Evolutionary conservation across 345 rosid genomes (phyloP).

Genomic region (Sisymbrium altissimum): DNA sequence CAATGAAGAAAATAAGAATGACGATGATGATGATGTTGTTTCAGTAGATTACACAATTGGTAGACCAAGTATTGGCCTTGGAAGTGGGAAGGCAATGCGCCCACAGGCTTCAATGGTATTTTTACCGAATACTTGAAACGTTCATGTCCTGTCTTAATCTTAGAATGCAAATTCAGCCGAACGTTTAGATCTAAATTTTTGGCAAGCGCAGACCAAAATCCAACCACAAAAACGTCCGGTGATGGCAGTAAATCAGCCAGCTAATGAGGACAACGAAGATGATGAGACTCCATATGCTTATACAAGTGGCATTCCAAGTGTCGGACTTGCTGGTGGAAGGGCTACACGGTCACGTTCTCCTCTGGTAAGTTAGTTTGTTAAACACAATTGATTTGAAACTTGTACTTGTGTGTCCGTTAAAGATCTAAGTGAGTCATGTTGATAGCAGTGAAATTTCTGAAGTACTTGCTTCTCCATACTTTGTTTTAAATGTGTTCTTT

Average conservation of each 20-base stretch:
- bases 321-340: constrained; percentile 49
- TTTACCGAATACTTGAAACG: background rate
- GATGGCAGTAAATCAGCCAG: constrained; percentile 8
- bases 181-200: background rate
- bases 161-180: background rate
- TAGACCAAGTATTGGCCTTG: constrained; percentile 49
- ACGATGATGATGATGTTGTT: constrained; percentile 37
- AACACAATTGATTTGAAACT: too few relatives aligned
- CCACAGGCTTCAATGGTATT: constrained; percentile 46
- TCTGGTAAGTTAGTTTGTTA: constrained; percentile 33
- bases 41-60: constrained; percentile 36
- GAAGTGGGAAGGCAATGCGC: constrained; percentile 41
- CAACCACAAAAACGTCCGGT: constrained; percentile 32
- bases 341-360: constrained; percentile 35
- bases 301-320: constrained; percentile 37
- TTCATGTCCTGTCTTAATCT: background rate
- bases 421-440: too few relatives aligned
- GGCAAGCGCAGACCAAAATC: constrained; percentile 31
- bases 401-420: too few relatives aligned
- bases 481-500: background rate
- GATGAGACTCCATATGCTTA: constrained; percentile 29
- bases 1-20: constrained; percentile 43
- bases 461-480: too few relatives aligned
- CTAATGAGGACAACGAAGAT: constrained; percentile 41
- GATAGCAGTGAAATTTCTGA: too few relatives aligned